Evolutionary conservation across 805 yeast species (phyloP).

Genomic region (Candida nonsorbophila): DNA sequence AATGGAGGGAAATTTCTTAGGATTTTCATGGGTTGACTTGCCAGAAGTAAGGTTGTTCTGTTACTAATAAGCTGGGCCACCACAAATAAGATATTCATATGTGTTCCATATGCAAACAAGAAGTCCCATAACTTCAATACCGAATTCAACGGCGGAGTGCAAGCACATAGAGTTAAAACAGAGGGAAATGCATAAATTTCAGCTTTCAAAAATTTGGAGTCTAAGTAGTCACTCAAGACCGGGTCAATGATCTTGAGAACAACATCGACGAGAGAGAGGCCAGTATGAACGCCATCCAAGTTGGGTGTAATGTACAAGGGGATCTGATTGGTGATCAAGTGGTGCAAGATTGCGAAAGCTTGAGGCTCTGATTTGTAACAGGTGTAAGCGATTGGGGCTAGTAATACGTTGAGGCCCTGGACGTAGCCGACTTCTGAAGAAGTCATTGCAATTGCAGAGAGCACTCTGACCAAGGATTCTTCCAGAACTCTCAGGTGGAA

Average conservation of each 20-base stretch:
- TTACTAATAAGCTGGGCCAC: slow-evolving; percentile 77
- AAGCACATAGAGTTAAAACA: slow-evolving; percentile 77
- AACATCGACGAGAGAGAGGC: slow-evolving; percentile 65
- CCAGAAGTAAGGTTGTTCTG: slow-evolving; percentile 54
- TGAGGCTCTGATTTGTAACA: slow-evolving; percentile 75
- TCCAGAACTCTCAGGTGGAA: slow-evolving; percentile 70
- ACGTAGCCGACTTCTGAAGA: slow-evolving; percentile 49
- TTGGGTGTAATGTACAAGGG: slow-evolving; percentile 78
- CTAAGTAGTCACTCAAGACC: slow-evolving; percentile 53
- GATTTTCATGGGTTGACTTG: slow-evolving; percentile 68
- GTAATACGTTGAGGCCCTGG: slow-evolving; percentile 87
- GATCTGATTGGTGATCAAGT: slow-evolving; percentile 55
- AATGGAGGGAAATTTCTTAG: slow-evolving; percentile 68
- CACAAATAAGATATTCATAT: slow-evolving; percentile 76
- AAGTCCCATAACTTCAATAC: slow-evolving; percentile 85
- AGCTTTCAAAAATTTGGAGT: slow-evolving; percentile 66
- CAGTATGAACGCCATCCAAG: slow-evolving; percentile 77
- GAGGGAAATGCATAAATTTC: slow-evolving; percentile 85
- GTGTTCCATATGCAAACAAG: slow-evolving; percentile 84
- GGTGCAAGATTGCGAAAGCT: slow-evolving; percentile 68
- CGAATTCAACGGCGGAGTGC: slow-evolving; percentile 79
- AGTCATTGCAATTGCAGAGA: slow-evolving; percentile 66
- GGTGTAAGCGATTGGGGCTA: slow-evolving; percentile 77
- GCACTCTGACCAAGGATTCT: slow-evolving; percentile 57
- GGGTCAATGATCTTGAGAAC: slow-evolving; percentile 72